Base-by-base conservation (phyloP, 352 stramenopile species). In the Phytophthora sp. region DNA sequence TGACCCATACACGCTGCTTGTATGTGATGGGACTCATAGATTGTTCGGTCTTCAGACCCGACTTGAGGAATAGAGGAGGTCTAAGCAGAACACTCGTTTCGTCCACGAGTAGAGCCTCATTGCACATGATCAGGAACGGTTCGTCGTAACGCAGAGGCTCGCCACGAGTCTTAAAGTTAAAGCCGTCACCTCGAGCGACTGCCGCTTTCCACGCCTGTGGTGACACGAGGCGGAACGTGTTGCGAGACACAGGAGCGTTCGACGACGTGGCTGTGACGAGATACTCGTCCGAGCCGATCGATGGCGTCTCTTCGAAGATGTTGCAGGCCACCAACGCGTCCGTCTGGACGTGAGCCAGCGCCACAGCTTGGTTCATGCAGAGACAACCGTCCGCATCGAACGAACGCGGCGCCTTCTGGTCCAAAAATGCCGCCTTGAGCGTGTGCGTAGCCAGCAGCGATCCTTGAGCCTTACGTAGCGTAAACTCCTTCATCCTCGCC, bases 1-100 rank as follows among this genome's bases (percentile, higher is more conserved):
- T 82, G 31, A 93, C 33, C 79, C 80, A 93, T 41, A 94, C 80
- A 23, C 82, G 84, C 66, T 94, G 88, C 53, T 93, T 89, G 68
- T 92, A 93, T 57, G 86, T 87, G 53, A 95, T 89, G n/a, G 88
- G 84, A 30, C 88, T 95, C 84, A 94, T 94, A 20, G 80, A 91
- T 21, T 74, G 70, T 56, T 95, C 88, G 6, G 71, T 90, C 69
- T 95, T 95, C 56, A 95, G 67, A 5, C 75, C 82, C 0, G 88
- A 93, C 70, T 93, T 92, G 57, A 95, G 79, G 42, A 94, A 93
- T 24, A 95, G 81, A 39, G 85, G 77, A 41, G 86, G 74, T 44
- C 82, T 84, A 4, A 93, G 53, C 21, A 93, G 65, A 42, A 89
- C 83, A 41, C 84, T 93, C 68, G 82, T 75, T 59, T 90, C 77